Conservation (phyloP, 1,284 basidiomycete species). For the Pterulicium gracile region DNA sequence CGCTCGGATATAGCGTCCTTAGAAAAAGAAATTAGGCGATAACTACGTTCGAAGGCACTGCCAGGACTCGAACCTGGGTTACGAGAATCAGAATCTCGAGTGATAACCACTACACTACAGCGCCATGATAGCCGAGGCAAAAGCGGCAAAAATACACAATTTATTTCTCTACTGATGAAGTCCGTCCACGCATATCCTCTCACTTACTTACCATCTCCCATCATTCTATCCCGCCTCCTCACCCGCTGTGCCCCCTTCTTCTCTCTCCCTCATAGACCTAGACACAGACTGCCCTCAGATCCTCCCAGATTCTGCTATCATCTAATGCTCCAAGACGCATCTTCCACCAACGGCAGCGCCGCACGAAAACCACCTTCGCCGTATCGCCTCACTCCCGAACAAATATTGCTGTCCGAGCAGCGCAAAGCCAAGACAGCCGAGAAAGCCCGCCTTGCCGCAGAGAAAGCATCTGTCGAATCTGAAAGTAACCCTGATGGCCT, state of each 20-base stretch:
- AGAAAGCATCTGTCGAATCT: neutral
- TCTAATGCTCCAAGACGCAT: neutral
- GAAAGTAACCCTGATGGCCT: neutral
- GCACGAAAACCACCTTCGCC: neutral
- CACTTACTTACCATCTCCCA: neutral
- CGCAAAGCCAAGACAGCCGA: slow-evolving; percentile 40
- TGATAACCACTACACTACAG: neutral
- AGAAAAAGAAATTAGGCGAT: too few relatives aligned
- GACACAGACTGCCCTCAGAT: neutral
- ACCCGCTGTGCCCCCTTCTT: neutral
- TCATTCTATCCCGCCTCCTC: neutral
- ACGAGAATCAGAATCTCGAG: neutral
- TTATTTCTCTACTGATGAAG: neutral
- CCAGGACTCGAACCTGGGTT: slow-evolving; percentile 4
- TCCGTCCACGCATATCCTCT: neutral
- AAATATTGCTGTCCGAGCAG: slow-evolving; percentile 41
- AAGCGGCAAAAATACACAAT: too few relatives aligned
- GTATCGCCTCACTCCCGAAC: slow-evolving; percentile 36
- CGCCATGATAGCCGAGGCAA: too few relatives aligned
- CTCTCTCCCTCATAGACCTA: neutral
- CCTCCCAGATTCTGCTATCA: neutral
- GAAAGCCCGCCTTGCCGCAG: slow-evolving; percentile 10
- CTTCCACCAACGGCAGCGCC: neutral
- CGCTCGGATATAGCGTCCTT: too few relatives aligned
- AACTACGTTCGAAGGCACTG: too few relatives aligned